Base-by-base conservation (phyloP, 176 grass and related monocot genomes). In the Oryza meridionalis region DNA sequence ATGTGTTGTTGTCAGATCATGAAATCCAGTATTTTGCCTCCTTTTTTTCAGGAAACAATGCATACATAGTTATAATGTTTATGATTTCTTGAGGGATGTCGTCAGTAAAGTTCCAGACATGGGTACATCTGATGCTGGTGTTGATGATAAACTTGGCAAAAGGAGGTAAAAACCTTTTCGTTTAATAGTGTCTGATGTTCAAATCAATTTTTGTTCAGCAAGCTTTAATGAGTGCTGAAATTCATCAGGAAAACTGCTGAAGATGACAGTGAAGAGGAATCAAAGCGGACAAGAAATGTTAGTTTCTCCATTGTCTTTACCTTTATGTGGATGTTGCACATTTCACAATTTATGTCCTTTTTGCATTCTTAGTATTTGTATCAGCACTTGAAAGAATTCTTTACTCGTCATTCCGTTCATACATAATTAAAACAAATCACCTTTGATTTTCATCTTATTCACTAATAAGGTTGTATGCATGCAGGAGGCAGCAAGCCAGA, bases 11-110 rank as follows among this genome's bases (percentile, higher is more conserved):
- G 40, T 35, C 31, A 25, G 29, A 83, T 38, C 35, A 47, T 66
- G 35, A 13, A 73, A 78, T 73, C 78, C 21, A 61, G 0, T 70
- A 81, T 9, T 70, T 86, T 85, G 76, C 29, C 69, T 7, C 38
- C 38, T 8, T 40, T 22, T 89, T 65, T 84, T 72, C 89, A 98
- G 96, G 90, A 98, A 95, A 69, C 87, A 95, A 40, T 98, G 93
- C 72, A 90, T 98, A 59, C 94, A 98, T 50, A 81, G 7, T 7
- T 94, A 92, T n/a, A 93, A 89, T 72, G 96, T 90, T 67, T 98
- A 93, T 81, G 96, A 98, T 93, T 98, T 98, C 87, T 92, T 98
- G 87, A 98, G 50, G 69, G 93, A 95, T 82, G 89, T 95, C 42
- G 83, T 93, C 47, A 85, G 83, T 81, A 98, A 98, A 89, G 96